Evolutionary conservation across 345 rosid species (phyloP).

Genomic region (Rhodamnia rubescens): DNA sequence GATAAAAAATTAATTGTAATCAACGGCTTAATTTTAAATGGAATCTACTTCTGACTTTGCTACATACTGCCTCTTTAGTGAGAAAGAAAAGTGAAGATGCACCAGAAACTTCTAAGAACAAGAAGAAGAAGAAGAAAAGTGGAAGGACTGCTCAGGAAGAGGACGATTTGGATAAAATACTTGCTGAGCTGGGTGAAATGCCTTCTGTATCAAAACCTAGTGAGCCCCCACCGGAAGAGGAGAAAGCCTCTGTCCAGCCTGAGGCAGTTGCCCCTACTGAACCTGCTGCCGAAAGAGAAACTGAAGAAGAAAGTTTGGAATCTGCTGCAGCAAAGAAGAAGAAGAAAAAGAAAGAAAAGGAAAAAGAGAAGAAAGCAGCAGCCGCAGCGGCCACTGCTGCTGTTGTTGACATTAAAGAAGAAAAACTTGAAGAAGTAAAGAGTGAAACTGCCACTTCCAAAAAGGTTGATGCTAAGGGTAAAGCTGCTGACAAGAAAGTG

Average conservation of each 20-base stretch:
- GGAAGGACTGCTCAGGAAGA: conserved; percentile 91
- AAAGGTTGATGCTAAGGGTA: conserved; percentile 64
- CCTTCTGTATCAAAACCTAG: conserved; percentile 28
- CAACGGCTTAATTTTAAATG: background rate
- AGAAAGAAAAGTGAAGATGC: conserved; percentile 31
- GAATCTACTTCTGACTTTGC: background rate
- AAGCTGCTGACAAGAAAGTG: conserved; percentile 78
- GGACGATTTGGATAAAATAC: conserved; percentile 89
- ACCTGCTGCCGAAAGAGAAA: conserved; percentile 53
- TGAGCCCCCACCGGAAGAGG: conserved; percentile 30
- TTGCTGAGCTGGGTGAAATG: conserved; percentile 73
- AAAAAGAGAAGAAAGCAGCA: conserved; percentile 59
- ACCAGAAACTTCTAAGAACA: conserved; percentile 59
- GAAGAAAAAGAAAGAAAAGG: conserved; percentile 81
- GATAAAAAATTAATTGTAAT: background rate
- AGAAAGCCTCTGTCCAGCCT: conserved; percentile 34
- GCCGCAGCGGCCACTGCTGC: conserved; percentile 16
- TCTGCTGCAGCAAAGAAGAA: conserved; percentile 87
- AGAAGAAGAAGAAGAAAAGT: conserved; percentile 81
- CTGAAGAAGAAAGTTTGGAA: conserved; percentile 54
- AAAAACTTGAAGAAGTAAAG: conserved; percentile 35
- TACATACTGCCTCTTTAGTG: background rate
- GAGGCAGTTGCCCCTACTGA: conserved; percentile 26
- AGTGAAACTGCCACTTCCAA: conserved; percentile 34
- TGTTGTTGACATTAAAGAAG: conserved; percentile 30